Evolutionary conservation across 2,329 filamentous ascomycete genomes (phyloP), one percentile per base, ranked within the genome.

Genomic region (Aspergillus neotritici): DNA sequence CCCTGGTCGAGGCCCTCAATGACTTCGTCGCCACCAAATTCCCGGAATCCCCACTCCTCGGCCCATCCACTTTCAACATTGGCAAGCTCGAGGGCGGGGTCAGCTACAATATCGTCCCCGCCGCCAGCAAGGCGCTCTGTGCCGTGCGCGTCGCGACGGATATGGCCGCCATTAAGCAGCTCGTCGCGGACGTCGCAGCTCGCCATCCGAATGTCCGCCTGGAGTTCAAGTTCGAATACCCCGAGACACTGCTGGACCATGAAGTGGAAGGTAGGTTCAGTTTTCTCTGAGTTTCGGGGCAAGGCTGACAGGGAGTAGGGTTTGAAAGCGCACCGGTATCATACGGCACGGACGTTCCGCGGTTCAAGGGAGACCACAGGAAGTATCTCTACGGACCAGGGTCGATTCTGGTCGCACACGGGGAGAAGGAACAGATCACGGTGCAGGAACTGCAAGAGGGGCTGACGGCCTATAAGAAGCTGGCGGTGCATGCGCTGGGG

Each of bases 361-460:
- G 65, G 4, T 53, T 70, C 6, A 56, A 53, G 34, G 50, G 62
- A 35, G 45, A 57, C 13, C 56, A 62, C 33, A 67, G 57, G 32
- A 64, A 63, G 37, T 62, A 67, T 12, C 51, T 71, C 14, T 70
- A 69, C 43, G 67, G 66, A 0, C 67, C 67, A 2, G 68, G 66
- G 0, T 64, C 64, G 5, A 70, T 70, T 34, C 42, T 61, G 4
- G 61, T 66, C 0, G 67, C 67, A 1, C 68, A 70, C 42, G 62
- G 66, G 3, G 60, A 60, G 6, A 60, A 66, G 43, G 66, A 70
- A 52, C 58, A 60, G 29, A 62, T 70, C 12, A 46, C 50, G 4
- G 50, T 68, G 1, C 50, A 49, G 15, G 66, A 70, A 43, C 49
- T 70, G 12, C 54, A 67, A 43, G 59, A 67, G n/a, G 63, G 65